Conservation (phyloP, 2,329 filamentous ascomycete genomes). For the Chaetomium sp. region DNA sequence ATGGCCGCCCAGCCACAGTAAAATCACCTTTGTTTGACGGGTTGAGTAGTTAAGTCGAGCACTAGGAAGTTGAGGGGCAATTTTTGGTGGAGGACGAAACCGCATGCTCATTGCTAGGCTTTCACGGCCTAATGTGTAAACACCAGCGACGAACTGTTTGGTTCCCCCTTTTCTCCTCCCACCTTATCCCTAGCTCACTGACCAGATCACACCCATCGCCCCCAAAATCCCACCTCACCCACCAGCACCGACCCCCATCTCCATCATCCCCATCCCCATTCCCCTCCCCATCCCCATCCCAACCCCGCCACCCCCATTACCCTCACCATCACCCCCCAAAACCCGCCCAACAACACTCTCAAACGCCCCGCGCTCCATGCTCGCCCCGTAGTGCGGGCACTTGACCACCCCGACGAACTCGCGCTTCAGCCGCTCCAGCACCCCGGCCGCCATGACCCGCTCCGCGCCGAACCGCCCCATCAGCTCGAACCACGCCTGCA, state of each 20-base stretch:
- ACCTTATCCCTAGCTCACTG: neutral
- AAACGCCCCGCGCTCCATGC: constrained; percentile 50
- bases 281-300: neutral
- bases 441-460: constrained; percentile 41
- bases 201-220: neutral
- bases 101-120: neutral
- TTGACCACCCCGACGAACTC: constrained; percentile 49
- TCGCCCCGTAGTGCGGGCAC: constrained; percentile 53
- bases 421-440: constrained; percentile 44
- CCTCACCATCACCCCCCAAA: constrained; percentile 37
- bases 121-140: neutral
- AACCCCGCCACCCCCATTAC: neutral
- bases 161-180: neutral
- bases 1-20: neutral
- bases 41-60: neutral
- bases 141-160: neutral
- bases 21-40: neutral
- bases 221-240: neutral
- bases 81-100: neutral
- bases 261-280: neutral
- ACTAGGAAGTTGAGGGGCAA: neutral
- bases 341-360: constrained; percentile 50
- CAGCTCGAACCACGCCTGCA: constrained; percentile 60
- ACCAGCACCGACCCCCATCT: neutral
- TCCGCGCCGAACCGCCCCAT: constrained; percentile 45